These are phyloP conservation scores for Anaeramoeba flamelloides DNA, from an alignment of 78 protist genomes.

Conservation along the genomic window DNA sequence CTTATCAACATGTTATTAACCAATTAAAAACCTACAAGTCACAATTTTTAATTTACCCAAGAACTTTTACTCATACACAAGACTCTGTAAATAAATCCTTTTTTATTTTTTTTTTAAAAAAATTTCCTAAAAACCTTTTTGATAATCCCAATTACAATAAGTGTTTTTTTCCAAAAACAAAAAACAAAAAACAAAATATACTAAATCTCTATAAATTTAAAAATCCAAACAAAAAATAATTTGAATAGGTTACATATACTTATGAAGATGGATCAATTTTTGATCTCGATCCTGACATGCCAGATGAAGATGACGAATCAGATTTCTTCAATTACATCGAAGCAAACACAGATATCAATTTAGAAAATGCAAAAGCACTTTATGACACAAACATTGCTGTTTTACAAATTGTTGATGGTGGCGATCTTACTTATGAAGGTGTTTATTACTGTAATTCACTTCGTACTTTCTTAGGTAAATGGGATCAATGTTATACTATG, in stretches of 20 bases:
- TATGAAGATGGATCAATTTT: background rate
- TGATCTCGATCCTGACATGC: background rate
- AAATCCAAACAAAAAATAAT: background rate
- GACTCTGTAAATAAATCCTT: background rate
- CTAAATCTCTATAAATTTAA: background rate
- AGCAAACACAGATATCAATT: background rate
- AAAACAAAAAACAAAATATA: background rate
- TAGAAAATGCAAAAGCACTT: background rate
- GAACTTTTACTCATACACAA: background rate
- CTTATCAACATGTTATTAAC: background rate
- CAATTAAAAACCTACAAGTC: background rate
- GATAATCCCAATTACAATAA: too few relatives aligned
- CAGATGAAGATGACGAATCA: background rate
- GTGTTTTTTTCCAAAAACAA: background rate
- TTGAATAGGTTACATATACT: background rate
- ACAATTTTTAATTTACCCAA: background rate
- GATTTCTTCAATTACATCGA: background rate
- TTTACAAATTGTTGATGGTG: background rate
- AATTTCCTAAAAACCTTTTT: too few relatives aligned
- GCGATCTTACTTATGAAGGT: constrained; percentile 1
- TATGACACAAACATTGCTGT: constrained; percentile 1
- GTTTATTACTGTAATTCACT: background rate
- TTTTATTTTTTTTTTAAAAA: too few relatives aligned
- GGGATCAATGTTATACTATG: background rate
- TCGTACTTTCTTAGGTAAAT: background rate